Base-by-base conservation (phyloP, 176 grass and related monocot species). In the Avena atlantica region DNA sequence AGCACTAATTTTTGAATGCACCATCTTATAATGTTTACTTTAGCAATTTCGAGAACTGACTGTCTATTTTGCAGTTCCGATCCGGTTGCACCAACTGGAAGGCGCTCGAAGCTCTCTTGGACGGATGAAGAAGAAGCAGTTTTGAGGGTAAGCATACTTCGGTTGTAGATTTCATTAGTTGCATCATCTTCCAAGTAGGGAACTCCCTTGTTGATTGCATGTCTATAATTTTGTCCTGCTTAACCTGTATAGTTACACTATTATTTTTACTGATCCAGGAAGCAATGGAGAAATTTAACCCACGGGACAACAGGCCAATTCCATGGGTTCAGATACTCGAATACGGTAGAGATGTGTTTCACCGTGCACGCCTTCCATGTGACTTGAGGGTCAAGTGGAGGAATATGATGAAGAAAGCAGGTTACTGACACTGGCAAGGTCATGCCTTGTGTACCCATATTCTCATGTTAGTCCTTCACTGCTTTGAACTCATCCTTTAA, bases 341-440 rank as follows among this genome's bases (percentile, higher is more conserved):
- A 73, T 86, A 60, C 76, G 51, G 87, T 13, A 9, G 24, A 20
- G 13, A 42, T 68, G 87, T 78, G 63, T 96, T 96, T 65, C 78
- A 96, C 80, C 27, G 19, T 60, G 71, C 61, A 57, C 89, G 94
- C 61, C 83, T 86, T 17, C 81, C 91, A 6, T 20, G 0, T 29
- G 94, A 93, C 81, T 74, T 96, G 34, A 96, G 88, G 67, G 89
- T 89, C 73, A 96, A 96, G 81, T 96, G 94, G 94, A 90, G 94
- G 78, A 91, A 95, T 69, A 91, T 91, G 29, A 83, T 45, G 71
- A 93, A 87, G 82, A 87, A 73, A 75, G 40, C 31, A 19, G 66
- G 57, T 27, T 55, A 16, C 27, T 85, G 72, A 85, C 45, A 29
- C 44, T 23, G 62, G 58, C 25, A 27, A n/a, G 15, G 23, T 78